phyloP scores from a whole-genome alignment of 768 basidiomycete species.

The Floccularia luteovirens region DNA sequence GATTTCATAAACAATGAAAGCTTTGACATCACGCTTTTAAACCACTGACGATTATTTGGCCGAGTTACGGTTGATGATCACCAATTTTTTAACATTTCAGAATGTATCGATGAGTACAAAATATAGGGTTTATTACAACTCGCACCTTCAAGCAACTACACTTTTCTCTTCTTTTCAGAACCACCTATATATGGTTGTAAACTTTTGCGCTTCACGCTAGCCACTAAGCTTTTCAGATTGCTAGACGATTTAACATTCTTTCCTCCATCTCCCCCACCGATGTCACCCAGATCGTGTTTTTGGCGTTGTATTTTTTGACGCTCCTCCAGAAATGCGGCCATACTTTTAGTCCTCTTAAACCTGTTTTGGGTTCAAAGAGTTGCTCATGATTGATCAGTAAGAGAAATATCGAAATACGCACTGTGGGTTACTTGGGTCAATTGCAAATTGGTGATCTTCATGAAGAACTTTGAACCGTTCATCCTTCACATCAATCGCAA shows the following conservation, averaged over 20 bases:
- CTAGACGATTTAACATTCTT: too few species aligned
- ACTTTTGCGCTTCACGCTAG: constrained; percentile 83
- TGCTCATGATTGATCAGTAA: background rate
- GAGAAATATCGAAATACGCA: constrained; percentile 37
- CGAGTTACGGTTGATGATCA: too few species aligned
- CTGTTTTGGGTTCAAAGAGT: constrained; percentile 29
- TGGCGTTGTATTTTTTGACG: constrained; percentile 58
- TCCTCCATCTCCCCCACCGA: constrained; percentile 8
- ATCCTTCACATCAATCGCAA: constrained; percentile 79
- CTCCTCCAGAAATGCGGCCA: constrained; percentile 80
- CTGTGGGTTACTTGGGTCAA: constrained; percentile 95
- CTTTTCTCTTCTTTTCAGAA: constrained; percentile 32
- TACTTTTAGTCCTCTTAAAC: constrained; percentile 89
- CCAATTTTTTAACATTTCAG: too few species aligned
- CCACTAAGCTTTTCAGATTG: constrained; percentile 66
- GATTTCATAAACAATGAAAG: constrained; percentile 44
- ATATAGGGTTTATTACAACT: background rate
- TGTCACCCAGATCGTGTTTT: constrained; percentile 10
- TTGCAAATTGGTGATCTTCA: constrained; percentile 87
- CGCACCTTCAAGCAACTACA: constrained; percentile 11
- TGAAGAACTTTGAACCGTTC: constrained; percentile 82
- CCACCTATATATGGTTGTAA: constrained; percentile 15
- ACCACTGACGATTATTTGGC: background rate
- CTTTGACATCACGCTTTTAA: background rate
- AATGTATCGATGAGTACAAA: background rate